phyloP scores from a whole-genome alignment of 179 eudicot genomes.

The Drosera spatulata region DNA sequence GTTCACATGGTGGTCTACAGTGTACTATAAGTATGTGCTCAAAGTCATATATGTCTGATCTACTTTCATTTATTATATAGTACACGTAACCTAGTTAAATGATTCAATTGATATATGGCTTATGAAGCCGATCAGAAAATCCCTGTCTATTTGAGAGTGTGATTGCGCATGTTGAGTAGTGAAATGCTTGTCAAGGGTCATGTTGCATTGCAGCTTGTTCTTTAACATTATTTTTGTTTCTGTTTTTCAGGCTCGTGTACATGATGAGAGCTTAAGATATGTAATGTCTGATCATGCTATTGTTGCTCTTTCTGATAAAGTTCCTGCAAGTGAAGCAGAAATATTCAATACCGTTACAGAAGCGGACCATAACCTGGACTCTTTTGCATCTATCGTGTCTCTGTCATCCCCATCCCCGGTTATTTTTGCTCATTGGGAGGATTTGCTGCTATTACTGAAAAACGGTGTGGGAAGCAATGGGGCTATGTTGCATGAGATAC shows the following conservation, averaged over 20 bases:
- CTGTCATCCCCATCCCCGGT: slow-evolving; percentile 59
- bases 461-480: slow-evolving; percentile 25
- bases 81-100: too few relatives aligned
- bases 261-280: slow-evolving; percentile 94
- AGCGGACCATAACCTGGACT: slow-evolving; percentile 55
- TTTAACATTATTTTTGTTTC: slow-evolving; percentile 9
- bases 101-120: too few relatives aligned
- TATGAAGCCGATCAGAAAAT: too few relatives aligned
- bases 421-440: slow-evolving; percentile 70
- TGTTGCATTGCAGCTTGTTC: neutral
- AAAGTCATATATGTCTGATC: too few relatives aligned
- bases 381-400: slow-evolving; percentile 15
- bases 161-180: neutral
- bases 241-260: slow-evolving; percentile 79
- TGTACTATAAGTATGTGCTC: too few relatives aligned
- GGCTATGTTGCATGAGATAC: slow-evolving; percentile 35
- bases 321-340: slow-evolving; percentile 42
- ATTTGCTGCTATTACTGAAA: slow-evolving; percentile 37
- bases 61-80: too few relatives aligned
- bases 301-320: slow-evolving; percentile 53
- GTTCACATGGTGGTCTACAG: too few relatives aligned
- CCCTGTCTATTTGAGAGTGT: too few relatives aligned
- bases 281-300: slow-evolving; percentile 79
- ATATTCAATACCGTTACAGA: slow-evolving; percentile 32
- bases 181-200: neutral